Conservation (phyloP, 2,329 filamentous ascomycete species). For the Trichoderma koningii region DNA sequence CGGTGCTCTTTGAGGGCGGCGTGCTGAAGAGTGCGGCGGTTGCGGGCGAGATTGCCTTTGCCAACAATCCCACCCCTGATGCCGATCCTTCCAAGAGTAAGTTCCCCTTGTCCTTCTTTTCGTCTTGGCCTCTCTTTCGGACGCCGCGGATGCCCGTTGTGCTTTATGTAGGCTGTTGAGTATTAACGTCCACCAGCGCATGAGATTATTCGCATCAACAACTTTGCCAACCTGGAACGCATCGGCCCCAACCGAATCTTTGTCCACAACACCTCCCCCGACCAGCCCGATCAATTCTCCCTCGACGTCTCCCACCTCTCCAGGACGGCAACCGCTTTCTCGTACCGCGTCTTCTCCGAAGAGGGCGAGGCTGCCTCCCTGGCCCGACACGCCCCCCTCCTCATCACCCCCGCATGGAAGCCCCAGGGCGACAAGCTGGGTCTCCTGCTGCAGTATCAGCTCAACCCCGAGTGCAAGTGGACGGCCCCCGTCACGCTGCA, state of each 20-base stretch:
- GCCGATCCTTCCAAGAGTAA: constrained; percentile 51
- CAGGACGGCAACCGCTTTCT: constrained; percentile 80
- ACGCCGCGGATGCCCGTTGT: no score
- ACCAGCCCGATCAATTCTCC: constrained; percentile 76
- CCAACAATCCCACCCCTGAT: constrained; percentile 63
- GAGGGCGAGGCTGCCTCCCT: constrained; percentile 50
- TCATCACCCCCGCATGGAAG: constrained; percentile 78
- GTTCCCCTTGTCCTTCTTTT: constrained; percentile 32
- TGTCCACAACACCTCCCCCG: constrained; percentile 66
- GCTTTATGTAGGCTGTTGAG: not conserved
- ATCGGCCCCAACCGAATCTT: constrained; percentile 94
- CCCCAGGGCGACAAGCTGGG: constrained; percentile 82
- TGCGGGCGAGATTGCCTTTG: constrained; percentile 85
- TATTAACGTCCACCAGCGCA: constrained; percentile 38
- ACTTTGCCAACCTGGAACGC: constrained; percentile 84
- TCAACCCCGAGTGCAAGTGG: constrained; percentile 69
- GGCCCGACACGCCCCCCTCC: constrained; percentile 66
- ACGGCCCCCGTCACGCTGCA: constrained; percentile 51
- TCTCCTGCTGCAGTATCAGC: constrained; percentile 78
- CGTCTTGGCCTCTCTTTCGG: not conserved
- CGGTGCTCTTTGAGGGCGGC: constrained; percentile 76
- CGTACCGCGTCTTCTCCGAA: constrained; percentile 82
- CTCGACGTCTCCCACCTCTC: constrained; percentile 72
- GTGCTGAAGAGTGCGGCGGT: constrained; percentile 71
- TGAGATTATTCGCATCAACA: constrained; percentile 79